Base-by-base conservation (phyloP, 164 flowering plant genomes). In the Pachysandra terminalis region DNA sequence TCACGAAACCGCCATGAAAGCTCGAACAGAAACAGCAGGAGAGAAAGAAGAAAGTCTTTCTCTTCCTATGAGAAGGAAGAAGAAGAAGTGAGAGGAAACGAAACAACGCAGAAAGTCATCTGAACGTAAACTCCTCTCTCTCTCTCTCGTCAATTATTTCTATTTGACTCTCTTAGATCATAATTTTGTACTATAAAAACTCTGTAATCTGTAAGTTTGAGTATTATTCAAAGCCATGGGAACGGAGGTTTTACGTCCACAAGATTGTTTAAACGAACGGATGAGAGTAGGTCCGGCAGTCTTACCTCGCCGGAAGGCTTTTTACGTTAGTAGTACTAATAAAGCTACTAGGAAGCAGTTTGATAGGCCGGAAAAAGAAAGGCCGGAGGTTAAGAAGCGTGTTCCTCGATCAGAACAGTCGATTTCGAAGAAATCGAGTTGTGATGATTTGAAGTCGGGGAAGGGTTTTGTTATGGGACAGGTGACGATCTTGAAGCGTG, bases 201-300 rank as follows among this genome's bases (percentile, higher is more conserved):
- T 13, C 15, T 15, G 17, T 10, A 45, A 45, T 45, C 17, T 45
- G 51, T 45, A 45, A 15, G 10, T 45, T 45, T 12, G 4, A 3
- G 14, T 15, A 15, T 45, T 45, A 13, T 58, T 54, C 5, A n/a
- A n/a, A 32, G 19, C 55, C 32, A 85, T 85, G 89, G 89, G 79
- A 45, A 83, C 85, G 51, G 80, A 83, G 64, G 63, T 85, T 15
- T 77, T 85, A 25, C 51, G 75, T 32, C 85, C 85, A 27, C 87
- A 75, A 59, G 80, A 82, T 62, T 68, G 73, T 61, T 56, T 81
- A 48, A 65, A 60, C 28, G 73, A 77, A 13, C 57, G 78, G 59
- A 61, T 77, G 56, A 37, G 75, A 26, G 66, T 56, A 17, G 37
- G 73, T 41, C 77, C 75, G 63, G 73, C 68, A 45, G 27, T 5